Conservation (phyloP, 1,139 yeast species). For the Saccharomyces hybrid region DNA sequence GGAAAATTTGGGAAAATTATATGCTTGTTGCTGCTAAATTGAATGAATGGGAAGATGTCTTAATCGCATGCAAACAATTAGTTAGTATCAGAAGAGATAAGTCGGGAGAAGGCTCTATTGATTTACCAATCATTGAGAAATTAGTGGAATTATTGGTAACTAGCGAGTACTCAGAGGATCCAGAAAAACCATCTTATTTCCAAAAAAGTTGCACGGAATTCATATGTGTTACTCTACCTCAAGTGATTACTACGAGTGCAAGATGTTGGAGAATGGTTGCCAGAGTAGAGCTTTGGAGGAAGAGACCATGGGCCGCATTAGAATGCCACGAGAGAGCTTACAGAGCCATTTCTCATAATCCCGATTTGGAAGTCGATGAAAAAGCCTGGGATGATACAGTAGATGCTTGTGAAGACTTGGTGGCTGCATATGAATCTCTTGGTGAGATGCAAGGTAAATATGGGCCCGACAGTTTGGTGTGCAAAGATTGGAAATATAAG, state of each 20-base stretch:
- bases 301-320: conserved; percentile 78
- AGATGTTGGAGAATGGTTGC: conserved; percentile 81
- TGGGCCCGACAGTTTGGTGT: conserved; percentile 76
- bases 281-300: conserved; percentile 79
- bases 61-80: conserved; percentile 60
- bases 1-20: conserved; percentile 90
- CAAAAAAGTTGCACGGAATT: conserved; percentile 65
- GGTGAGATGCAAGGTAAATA: conserved; percentile 84
- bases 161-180: conserved; percentile 42
- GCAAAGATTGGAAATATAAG: conserved; percentile 88
- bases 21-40: conserved; percentile 73
- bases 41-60: conserved; percentile 80
- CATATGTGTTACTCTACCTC: conserved; percentile 58
- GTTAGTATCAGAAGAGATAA: conserved; percentile 47
- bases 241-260: conserved; percentile 60
- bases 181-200: conserved; percentile 38
- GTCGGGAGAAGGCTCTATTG: conserved; percentile 60
- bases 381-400: conserved; percentile 71
- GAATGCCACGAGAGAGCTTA: conserved; percentile 84
- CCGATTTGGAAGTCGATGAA: conserved; percentile 59
- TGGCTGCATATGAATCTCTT: conserved; percentile 78
- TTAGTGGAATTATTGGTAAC: conserved; percentile 58
- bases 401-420: conserved; percentile 68
- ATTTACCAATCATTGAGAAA: conserved; percentile 67
- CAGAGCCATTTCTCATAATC: conserved; percentile 58